These are phyloP conservation scores for Trametes cubensis DNA, from an alignment of 768 basidiomycete species.

Conservation along the genomic window DNA sequence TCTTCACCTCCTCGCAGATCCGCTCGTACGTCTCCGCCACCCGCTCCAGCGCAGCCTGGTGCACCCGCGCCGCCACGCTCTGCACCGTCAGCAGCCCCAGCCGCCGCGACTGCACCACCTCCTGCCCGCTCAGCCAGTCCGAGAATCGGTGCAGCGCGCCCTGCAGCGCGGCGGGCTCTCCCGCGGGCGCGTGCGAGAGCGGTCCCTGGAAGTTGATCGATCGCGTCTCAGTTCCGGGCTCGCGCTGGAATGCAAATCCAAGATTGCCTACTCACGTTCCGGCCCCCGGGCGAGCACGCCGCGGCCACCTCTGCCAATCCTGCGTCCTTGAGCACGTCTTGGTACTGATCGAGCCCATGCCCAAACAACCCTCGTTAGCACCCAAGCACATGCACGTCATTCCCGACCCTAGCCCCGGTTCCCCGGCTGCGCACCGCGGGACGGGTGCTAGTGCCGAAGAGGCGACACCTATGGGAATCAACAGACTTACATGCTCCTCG, in stretches of 20 bases:
- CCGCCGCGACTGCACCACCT: conserved; percentile 79
- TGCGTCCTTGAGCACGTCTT: conserved; percentile 55
- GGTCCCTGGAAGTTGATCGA: conserved; percentile 51
- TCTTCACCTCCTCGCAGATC: conserved; percentile 77
- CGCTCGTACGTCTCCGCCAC: conserved; percentile 70
- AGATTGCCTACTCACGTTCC: conserved; percentile 40
- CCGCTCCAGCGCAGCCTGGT: conserved; percentile 70
- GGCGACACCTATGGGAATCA: too few relatives aligned
- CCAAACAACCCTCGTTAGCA: neutral
- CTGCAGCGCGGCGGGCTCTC: conserved; percentile 65
- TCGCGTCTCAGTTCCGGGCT: neutral
- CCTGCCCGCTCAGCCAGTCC: conserved; percentile 79
- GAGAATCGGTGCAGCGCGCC: conserved; percentile 72
- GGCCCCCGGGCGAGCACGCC: conserved; percentile 43
- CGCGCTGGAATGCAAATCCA: neutral
- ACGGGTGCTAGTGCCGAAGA: too few relatives aligned
- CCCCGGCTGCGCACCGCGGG: neutral
- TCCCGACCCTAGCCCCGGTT: neutral
- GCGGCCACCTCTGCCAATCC: conserved; percentile 52
- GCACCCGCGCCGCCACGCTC: conserved; percentile 66
- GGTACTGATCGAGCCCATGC: conserved; percentile 40
- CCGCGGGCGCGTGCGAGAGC: conserved; percentile 72
- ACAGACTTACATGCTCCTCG: conserved; percentile 74
- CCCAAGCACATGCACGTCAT: neutral
- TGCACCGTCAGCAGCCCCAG: conserved; percentile 74